Evolutionary conservation across 1,139 yeast species (phyloP), one percentile per base, ranked within the genome.

Genomic region (Saccharomyces hybrid): DNA sequence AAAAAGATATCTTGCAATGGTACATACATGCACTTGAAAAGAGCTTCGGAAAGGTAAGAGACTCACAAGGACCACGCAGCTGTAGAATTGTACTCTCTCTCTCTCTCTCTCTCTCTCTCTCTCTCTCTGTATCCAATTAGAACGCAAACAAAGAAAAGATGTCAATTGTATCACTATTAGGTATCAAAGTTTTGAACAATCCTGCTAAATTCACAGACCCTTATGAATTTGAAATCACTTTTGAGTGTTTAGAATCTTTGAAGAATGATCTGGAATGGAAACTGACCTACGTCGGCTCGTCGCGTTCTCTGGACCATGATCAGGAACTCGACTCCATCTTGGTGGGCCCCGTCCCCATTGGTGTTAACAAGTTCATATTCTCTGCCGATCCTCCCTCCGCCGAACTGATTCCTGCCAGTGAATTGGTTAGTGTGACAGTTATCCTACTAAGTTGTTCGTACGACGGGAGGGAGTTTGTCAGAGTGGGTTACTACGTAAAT

Each of bases 301-400:
- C 97, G 1, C 79, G 95, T 53, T 89, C 97, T 41, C 71, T 89
- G 57, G 97, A 93, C 62, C 97, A 93, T 64, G 99, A 93, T 71
- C 99, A 95, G 72, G 98, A 91, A 68, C 76, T 93, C 55, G 99
- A 93, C 68, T 89, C 97, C 1, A 84, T 95, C 49, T 75, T 95
- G 27, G 99, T 93, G 3, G 99, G 99, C 0, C 99, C 99, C 0
- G 96, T 93, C 3, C 99, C 99, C 0, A 96, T 93, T 3, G 99
- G 99, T 0, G 84, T 93, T 52, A 93, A 93, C 69, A 91, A 93
- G 71, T 95, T 93, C 65, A 78, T 91, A 16, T 88, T 93, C 69
- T 83, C 88, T 34, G 98, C 99, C 0, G 98, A 93, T 65, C 96
- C 99, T 0, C 99, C 99, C 1, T 84, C 93, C 2, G 96, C 97